Evolutionary conservation across 176 grass and related monocot genomes (phyloP).

Genomic region (Miscanthus lutarioriparius): DNA sequence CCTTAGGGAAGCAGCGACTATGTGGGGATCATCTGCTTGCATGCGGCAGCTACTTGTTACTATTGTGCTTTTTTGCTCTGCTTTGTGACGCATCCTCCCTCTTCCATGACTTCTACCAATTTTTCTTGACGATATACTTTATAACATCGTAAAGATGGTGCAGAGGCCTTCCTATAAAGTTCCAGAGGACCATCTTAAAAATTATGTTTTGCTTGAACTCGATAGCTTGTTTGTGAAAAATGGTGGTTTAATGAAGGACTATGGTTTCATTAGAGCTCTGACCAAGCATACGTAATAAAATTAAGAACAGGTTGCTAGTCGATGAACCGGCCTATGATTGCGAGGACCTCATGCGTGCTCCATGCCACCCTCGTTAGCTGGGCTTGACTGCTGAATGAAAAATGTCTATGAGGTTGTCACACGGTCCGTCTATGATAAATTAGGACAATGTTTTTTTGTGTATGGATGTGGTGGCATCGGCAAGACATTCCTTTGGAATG

Average conservation of each 20-base stretch:
- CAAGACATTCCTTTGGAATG: no score
- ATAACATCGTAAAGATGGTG: background rate
- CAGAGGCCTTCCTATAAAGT: background rate
- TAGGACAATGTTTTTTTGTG: no score
- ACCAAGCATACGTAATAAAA: background rate
- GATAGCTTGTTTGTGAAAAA: slow-evolving; percentile 2
- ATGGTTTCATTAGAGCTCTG: background rate
- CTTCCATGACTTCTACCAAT: no score
- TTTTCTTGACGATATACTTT: no score
- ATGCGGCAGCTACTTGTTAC: background rate
- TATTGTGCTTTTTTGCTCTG: no score
- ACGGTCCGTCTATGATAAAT: background rate
- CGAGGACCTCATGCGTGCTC: no score
- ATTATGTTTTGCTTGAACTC: background rate
- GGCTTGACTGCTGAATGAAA: no score
- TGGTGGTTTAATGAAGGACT: background rate
- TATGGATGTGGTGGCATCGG: no score
- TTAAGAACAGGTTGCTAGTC: background rate
- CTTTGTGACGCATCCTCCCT: no score
- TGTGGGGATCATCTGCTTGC: background rate
- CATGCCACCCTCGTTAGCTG: no score
- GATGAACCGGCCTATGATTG: background rate
- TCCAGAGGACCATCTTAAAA: no score
- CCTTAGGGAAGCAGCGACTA: background rate
- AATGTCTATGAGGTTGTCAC: background rate